Evolutionary conservation across 139 green algal species (phyloP), one percentile per base, ranked within the genome.

Genomic region (Klebsormidium nitens): DNA sequence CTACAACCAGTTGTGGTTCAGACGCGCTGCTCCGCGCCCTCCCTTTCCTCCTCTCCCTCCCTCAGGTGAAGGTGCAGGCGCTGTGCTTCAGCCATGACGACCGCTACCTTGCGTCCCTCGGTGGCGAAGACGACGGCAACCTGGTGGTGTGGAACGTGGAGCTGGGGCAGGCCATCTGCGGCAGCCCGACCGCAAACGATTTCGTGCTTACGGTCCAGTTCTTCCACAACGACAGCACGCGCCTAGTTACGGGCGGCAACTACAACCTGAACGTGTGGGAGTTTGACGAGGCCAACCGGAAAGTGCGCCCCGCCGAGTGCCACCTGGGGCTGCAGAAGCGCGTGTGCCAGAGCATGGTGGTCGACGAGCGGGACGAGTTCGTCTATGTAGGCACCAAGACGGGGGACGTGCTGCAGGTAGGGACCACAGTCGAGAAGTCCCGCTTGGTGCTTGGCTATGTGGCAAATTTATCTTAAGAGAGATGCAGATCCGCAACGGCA

Each of bases 141-240:
- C 76, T 95, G 67, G 88, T 95, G 32, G 71, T 96, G 28, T 96
- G 90, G 90, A 81, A 93, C 61, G 87, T 94, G 5, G 66, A 81
- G 36, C 87, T 67, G 2, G 87, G 87, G 19, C 75, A 85, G 34
- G 83, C 88, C n/a, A 86, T 94, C 50, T 94, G 90, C 71, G 88
- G 88, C 65, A 85, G 59, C 64, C 87, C 89, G n/a, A 87, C 82
- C 8, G 52, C 81, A 66, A 81, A 48, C 59, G 79, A 90, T 48
- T 87, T 89, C 81, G 85, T 84, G 1, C 40, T 84, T 17, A 82
- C 58, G 29, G 73, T 89, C 17, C 85, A 82, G 66, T 95, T 92
- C 79, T 85, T 91, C 62, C 86, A 89, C 78, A 84, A 84, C 58
- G 66, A 72, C 31, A 83, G 67, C 56, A 80, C 81, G 71, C 80